Base-by-base conservation (phyloP, 2,329 filamentous ascomycete species). In the Paraphaeosphaeria sporulosa region DNA sequence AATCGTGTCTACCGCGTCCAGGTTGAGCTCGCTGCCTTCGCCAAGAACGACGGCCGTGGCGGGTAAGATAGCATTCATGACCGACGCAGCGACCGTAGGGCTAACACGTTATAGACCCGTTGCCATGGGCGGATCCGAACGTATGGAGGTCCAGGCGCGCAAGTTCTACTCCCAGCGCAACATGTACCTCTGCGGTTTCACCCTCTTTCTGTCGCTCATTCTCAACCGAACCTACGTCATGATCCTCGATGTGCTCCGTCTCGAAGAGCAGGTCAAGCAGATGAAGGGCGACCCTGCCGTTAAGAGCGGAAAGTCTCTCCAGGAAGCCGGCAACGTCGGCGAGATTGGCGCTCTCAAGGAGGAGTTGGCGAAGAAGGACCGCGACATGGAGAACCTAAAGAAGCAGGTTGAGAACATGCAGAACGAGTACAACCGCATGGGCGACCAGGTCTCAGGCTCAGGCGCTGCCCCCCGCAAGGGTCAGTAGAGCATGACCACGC, bases 161-260 rank as follows among this genome's bases (percentile, higher is more conserved):
- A 99, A 99, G 83, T 99, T 99, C 86, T 99, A 99, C 87, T 97
- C 94, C 64, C 94, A 99, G 85, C 94, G 95, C 81, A 99, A 99
- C 89, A 99, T 99, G 95, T 99, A 99, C 84, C 93, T 99, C 64
- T 98, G 95, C 81, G 95, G 95, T 72, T 99, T 99, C 86, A 99
- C 95, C 5, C 90, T 99, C 65, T 98, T 99, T 88, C 90, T 99
- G 64, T 98, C 94, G 56, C 86, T 99, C 66, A 99, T 99, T 81
- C 92, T 96, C 78, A 98, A 99, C 89, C 94, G 95, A 76, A 99
- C 95, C 76, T 99, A 98, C 84, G 91, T 90, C 75, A 94, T 98
- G 92, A 97, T 97, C 75, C 87, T 97, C 67, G 94, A 97, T 71
- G 88, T 91, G 54, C 91, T 97, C 75, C 88, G 92, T 64, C 90